These are phyloP conservation scores for Colletotrichum phormii DNA, from an alignment of 2,329 filamentous ascomycete genomes.

Conservation along the genomic window DNA sequence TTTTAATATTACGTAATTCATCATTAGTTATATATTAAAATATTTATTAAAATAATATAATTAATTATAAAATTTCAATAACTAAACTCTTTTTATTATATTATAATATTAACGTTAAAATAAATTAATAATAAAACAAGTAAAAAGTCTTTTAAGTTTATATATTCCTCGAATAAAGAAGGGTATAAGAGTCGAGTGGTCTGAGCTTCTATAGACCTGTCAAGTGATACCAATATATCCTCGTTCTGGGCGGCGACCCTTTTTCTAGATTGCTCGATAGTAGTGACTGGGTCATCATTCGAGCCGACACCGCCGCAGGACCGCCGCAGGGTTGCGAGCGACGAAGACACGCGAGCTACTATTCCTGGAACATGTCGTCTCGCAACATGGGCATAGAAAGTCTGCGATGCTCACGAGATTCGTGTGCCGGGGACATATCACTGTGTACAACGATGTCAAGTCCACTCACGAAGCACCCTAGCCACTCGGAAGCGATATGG, in stretches of 20 bases:
- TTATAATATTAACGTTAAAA: no score
- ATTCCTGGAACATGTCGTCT: slow-evolving; percentile 17
- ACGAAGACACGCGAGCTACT: background rate
- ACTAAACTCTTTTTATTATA: no score
- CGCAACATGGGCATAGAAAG: background rate
- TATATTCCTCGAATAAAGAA: no score
- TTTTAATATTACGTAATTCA: no score
- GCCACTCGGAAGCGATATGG: background rate
- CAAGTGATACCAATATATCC: no score
- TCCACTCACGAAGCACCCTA: background rate
- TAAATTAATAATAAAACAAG: no score
- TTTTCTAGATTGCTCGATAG: slow-evolving; percentile 15
- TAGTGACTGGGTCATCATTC: background rate
- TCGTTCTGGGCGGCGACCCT: background rate
- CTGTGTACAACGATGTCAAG: background rate
- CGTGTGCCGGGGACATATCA: background rate
- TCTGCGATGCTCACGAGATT: background rate
- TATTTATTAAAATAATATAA: no score
- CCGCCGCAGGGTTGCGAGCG: background rate
- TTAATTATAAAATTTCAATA: no score
- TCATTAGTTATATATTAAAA: no score
- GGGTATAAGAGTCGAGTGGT: no score
- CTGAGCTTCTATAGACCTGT: no score
- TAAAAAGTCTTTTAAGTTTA: no score
- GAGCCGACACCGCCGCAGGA: slow-evolving; percentile 11